Percentiles rank a stretch among this genome's conserved stretches.
phyloP scores from a whole-genome alignment of 495 filamentous ascomycete species.

The Thozetella sp. region DNA sequence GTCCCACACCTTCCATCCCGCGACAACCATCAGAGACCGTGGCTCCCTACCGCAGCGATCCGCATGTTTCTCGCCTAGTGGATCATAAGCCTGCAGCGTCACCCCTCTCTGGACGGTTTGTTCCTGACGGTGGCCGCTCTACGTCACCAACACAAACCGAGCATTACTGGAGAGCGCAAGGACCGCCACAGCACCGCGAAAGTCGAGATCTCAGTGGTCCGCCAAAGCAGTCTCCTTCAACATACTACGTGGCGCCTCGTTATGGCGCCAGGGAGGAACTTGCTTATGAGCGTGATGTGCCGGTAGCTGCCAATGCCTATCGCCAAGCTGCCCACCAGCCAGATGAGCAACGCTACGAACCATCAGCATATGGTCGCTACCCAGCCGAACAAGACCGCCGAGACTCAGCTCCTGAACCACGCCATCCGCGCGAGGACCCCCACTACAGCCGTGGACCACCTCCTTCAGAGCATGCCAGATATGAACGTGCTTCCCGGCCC shows the following conservation, averaged over 20 bases:
- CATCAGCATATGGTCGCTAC: background rate
- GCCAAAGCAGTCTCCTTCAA: background rate
- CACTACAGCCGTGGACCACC: constrained; percentile 15
- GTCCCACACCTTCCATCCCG: background rate
- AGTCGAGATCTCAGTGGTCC: background rate
- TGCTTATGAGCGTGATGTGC: background rate
- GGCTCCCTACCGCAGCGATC: background rate
- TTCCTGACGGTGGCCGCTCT: background rate
- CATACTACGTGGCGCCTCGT: background rate
- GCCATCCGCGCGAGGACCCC: constrained; percentile 10
- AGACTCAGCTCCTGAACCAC: constrained; percentile 9
- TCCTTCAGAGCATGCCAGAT: constrained; percentile 11
- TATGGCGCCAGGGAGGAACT: background rate
- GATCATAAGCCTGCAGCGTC: background rate
- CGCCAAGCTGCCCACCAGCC: background rate
- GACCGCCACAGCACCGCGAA: background rate
- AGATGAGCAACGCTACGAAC: background rate
- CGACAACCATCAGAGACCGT: constrained; percentile 7
- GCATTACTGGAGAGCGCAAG: background rate
- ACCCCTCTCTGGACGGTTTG: background rate
- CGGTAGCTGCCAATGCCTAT: background rate
- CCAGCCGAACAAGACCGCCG: constrained; percentile 4
- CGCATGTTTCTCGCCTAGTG: constrained; percentile 8
- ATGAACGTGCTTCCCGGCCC: constrained; percentile 12
- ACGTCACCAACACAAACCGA: background rate